Base-by-base conservation (phyloP, 176 grass and related monocot genomes). In the Triticum aestivum region DNA sequence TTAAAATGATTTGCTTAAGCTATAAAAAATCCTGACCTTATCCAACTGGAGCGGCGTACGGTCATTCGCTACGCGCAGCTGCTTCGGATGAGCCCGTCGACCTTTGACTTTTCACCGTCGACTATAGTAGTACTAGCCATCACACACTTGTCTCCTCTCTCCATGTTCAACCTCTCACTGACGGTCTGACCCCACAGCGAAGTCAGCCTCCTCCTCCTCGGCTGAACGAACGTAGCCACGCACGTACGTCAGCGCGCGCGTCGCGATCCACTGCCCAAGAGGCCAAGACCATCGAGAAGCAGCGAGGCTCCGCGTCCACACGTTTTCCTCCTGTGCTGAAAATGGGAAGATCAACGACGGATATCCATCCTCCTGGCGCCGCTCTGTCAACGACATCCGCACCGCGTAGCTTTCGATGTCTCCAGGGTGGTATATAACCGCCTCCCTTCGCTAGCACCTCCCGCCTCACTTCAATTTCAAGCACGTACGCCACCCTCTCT, bases 351-450 rank as follows among this genome's bases (percentile, higher is more conserved):
- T 86, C 49, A 30, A 38, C 45, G 44, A 77, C 38, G 59, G 10
- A 26, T 9, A 26, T 11, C 26, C 56, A 35, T 2, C 74, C 74
- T 77, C 42, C 84, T 90, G 89, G 79, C 84, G 58, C 21, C 65
- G 1, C 27, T 83, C 80, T 87, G 78, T 37, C 65, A 11, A 2
- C 17, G 0, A 24, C 61, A 9, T 21, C 1, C 21, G 34, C 78
- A 12, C 88, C 80, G 89, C 83, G 89, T 87, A 2, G 3, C 5
- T 23, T 0, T 61, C 80, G 89, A 90, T n/a, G 85, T 72, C 23
- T 8, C 18, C 32, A 6, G 13, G 4, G 20, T 42, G 1, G 59
- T 87, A 90, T 80, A 87, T 84, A 87, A 79, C 18, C 67, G 66
- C 84, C 73, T 17, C 89, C 84, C 21, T 4, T 37, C 15, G 45